These are phyloP conservation scores for Nitzschia sp. DNA, from an alignment of 108 stramenopile genomes.

Conservation along the genomic window DNA sequence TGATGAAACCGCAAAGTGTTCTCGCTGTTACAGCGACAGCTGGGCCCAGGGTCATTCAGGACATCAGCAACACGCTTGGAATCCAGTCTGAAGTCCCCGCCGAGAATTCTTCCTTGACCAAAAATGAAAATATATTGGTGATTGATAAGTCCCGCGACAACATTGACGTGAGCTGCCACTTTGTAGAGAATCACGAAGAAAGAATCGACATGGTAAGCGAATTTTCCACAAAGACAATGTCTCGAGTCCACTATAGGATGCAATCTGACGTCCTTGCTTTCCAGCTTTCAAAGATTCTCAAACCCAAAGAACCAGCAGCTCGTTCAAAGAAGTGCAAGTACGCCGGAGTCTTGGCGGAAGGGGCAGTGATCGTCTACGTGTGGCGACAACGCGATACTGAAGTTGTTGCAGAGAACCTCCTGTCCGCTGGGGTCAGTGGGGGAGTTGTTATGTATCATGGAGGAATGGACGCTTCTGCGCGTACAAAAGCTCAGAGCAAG, in stretches of 20 bases:
- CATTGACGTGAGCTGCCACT: constrained; percentile 69
- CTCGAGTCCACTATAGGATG: too few species aligned
- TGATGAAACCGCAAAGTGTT: constrained; percentile 75
- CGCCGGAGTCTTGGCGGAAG: constrained; percentile 61
- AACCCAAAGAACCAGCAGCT: constrained; percentile 21
- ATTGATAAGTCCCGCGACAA: constrained; percentile 79
- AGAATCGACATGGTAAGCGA: constrained; percentile 60
- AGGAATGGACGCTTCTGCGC: constrained; percentile 78
- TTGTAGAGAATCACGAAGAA: constrained; percentile 63
- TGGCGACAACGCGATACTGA: constrained; percentile 90
- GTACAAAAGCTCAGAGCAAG: constrained; percentile 76
- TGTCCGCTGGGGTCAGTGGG: constrained; percentile 60
- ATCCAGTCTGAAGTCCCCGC: constrained; percentile 34
- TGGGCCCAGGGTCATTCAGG: constrained; percentile 77
- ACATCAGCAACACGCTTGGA: constrained; percentile 76
- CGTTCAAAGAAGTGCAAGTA: constrained; percentile 6
- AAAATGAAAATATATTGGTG: constrained; percentile 52
- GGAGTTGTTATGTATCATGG: constrained; percentile 85
- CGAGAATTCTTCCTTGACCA: background rate
- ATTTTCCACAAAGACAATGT: too few species aligned
- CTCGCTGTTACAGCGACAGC: constrained; percentile 94
- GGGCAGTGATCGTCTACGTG: constrained; percentile 89
- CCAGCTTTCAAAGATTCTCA: constrained; percentile 63
- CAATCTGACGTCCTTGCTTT: background rate
- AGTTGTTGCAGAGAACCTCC: constrained; percentile 77